Evolutionary conservation across 139 green algal genomes (phyloP).

Genomic region (Dunaliella sp.): DNA sequence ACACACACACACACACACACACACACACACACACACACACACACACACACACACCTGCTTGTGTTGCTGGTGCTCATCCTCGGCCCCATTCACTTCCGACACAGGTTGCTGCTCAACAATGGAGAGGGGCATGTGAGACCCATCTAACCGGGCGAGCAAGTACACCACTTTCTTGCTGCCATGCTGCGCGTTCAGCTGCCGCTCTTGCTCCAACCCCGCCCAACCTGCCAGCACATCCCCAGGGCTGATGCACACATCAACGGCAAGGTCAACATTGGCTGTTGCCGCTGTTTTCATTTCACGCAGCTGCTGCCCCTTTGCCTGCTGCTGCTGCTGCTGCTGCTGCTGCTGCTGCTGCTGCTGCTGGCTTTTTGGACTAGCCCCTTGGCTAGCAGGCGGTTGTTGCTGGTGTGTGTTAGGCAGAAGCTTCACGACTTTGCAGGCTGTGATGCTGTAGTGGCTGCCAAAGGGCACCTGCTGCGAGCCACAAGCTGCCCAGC

Average conservation of each 20-base stretch:
- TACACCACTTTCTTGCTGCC: not conserved
- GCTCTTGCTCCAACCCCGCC: not conserved
- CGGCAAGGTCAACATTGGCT: not conserved
- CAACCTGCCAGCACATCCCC: not conserved
- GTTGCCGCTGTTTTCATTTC: too few species aligned
- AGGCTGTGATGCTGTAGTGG: not conserved
- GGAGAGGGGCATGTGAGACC: not conserved
- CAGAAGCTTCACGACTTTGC: not conserved
- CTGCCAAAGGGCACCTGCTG: not conserved
- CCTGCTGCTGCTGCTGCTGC: not conserved
- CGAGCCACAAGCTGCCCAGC: not conserved
- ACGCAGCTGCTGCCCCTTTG: not conserved
- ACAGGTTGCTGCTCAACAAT: not conserved
- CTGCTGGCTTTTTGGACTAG: too few species aligned
- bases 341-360: too few species aligned
- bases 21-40: too few species aligned
- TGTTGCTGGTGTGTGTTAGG: not conserved
- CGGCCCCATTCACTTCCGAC: too few species aligned
- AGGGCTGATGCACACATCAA: not conserved
- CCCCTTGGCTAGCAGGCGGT: too few species aligned
- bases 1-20: too few species aligned
- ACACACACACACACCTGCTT: too few species aligned
- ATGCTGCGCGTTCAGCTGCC: not conserved
- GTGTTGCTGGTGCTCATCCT: too few species aligned
- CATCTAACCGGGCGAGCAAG: not conserved